Conservation (phyloP, 2,329 filamentous ascomycete genomes). For the Peltaster fructicola region DNA sequence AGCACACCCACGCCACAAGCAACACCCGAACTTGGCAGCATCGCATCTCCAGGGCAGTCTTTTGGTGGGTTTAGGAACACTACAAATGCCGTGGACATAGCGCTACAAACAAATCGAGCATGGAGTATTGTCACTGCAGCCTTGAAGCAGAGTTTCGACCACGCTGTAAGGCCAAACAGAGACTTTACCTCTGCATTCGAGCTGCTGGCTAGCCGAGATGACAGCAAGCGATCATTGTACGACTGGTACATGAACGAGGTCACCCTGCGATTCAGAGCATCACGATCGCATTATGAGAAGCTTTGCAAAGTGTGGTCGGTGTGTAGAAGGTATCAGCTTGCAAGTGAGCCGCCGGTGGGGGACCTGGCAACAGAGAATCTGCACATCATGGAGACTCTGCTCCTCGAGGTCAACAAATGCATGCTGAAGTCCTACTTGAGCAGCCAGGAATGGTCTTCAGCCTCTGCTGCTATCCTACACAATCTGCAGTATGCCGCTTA, state of each 20-base stretch:
- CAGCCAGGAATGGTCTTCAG: conserved; percentile 4
- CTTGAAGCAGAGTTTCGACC: conserved; percentile 2
- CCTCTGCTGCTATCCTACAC: no score
- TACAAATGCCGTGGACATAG: conserved; percentile 20
- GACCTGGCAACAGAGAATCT: conserved; percentile 21
- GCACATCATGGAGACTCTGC: conserved; percentile 17
- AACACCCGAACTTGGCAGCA: conserved; percentile 24
- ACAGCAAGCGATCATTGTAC: conserved; percentile 8
- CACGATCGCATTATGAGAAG: conserved; percentile 16
- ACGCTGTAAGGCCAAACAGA: conserved; percentile 5
- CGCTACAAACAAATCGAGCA: conserved; percentile 21
- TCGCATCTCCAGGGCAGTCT: conserved; percentile 20
- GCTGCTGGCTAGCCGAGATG: conserved; percentile 3
- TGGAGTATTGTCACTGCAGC: conserved; percentile 27
- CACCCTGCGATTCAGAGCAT: conserved; percentile 22
- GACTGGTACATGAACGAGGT: conserved; percentile 31
- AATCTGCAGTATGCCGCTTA: no score
- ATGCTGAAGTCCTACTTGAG: conserved; percentile 2
- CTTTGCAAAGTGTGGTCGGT: no score
- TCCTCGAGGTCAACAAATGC: conserved; percentile 1
- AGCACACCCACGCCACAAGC: conserved; percentile 27
- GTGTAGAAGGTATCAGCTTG: no score
- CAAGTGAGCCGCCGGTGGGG: no score
- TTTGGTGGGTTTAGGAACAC: conserved; percentile 23
- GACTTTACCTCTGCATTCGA: no score